These are phyloP conservation scores for Fusarium concolor DNA, from an alignment of 2,329 filamentous ascomycete species.

Conservation along the genomic window DNA sequence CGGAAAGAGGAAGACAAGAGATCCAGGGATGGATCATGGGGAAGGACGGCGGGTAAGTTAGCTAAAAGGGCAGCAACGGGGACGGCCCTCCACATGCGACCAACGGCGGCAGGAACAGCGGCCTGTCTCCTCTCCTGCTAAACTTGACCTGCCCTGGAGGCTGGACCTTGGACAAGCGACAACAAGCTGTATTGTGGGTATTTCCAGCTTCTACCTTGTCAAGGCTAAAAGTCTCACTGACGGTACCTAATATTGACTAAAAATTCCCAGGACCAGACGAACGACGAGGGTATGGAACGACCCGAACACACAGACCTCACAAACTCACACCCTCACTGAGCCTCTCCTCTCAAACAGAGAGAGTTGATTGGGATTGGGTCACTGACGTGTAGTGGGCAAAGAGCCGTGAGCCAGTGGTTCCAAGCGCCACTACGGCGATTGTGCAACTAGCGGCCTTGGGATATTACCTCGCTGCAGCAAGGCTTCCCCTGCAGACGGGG, in stretches of 20 bases:
- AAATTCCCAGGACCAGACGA: constrained; percentile 20
- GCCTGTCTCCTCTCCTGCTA: constrained; percentile 7
- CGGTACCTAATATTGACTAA: constrained; percentile 16
- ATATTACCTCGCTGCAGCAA: constrained; percentile 49
- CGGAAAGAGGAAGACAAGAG: constrained; percentile 39
- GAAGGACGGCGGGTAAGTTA: constrained; percentile 44
- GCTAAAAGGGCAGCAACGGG: constrained; percentile 34
- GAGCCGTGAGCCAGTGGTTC: constrained; percentile 44
- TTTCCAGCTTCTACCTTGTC: constrained; percentile 17
- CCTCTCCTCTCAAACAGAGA: constrained; percentile 11
- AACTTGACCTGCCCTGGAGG: constrained; percentile 1
- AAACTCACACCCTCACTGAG: constrained; percentile 37
- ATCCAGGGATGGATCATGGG: constrained; percentile 33
- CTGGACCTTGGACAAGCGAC: constrained; percentile 13
- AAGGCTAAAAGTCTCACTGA: not conserved
- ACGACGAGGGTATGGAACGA: constrained; percentile 35
- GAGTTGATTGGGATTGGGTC: constrained; percentile 23
- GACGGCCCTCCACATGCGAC: constrained; percentile 40
- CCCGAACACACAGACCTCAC: constrained; percentile 29
- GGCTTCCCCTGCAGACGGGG: constrained; percentile 47
- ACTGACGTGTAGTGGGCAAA: constrained; percentile 36
- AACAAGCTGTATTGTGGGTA: constrained; percentile 32
- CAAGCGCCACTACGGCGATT: constrained; percentile 43
- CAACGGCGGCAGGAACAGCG: constrained; percentile 38
- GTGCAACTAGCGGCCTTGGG: constrained; percentile 47